phyloP scores from a whole-genome alignment of 2,329 filamentous ascomycete species.

The Phaeoacremonium minimum region DNA sequence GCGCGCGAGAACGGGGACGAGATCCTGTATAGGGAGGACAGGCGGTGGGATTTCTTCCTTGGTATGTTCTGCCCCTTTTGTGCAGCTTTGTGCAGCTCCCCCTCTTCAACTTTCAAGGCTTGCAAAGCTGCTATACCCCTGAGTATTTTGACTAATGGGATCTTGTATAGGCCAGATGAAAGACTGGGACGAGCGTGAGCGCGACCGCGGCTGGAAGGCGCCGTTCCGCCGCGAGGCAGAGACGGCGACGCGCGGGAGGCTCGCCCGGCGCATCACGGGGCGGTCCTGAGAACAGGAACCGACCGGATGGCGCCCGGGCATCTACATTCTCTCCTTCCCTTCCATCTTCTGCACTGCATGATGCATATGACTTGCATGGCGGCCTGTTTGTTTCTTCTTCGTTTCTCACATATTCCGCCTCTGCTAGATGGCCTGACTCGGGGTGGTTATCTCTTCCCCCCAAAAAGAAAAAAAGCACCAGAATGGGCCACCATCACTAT shows the following conservation, averaged over 20 bases:
- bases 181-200: conserved; percentile 44
- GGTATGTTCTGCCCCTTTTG: conserved; percentile 32
- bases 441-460: too few relatives aligned
- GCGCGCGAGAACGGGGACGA: conserved; percentile 52
- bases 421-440: too few relatives aligned
- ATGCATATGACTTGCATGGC: background rate
- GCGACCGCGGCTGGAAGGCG: conserved; percentile 40
- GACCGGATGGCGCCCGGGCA: too few relatives aligned
- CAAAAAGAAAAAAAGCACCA: too few relatives aligned
- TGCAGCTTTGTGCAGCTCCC: too few relatives aligned
- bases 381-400: too few relatives aligned
- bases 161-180: conserved; percentile 41
- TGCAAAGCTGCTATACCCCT: too few relatives aligned
- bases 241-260: conserved; percentile 4
- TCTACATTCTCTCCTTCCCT: background rate
- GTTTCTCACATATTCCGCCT: too few relatives aligned
- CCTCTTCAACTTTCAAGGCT: too few relatives aligned
- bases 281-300: too few relatives aligned
- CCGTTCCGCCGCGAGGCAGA: conserved; percentile 14
- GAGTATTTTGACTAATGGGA: conserved; percentile 7
- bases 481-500: too few relatives aligned
- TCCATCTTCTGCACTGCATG: background rate
- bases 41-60: conserved; percentile 57
- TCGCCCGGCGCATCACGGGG: conserved; percentile 7
- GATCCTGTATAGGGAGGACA: conserved; percentile 51